Percentiles rank a stretch among this genome's conserved stretches.
These are phyloP conservation scores for Cenococcum geophilum DNA, from an alignment of 495 filamentous ascomycete genomes.

Conservation along the genomic window DNA sequence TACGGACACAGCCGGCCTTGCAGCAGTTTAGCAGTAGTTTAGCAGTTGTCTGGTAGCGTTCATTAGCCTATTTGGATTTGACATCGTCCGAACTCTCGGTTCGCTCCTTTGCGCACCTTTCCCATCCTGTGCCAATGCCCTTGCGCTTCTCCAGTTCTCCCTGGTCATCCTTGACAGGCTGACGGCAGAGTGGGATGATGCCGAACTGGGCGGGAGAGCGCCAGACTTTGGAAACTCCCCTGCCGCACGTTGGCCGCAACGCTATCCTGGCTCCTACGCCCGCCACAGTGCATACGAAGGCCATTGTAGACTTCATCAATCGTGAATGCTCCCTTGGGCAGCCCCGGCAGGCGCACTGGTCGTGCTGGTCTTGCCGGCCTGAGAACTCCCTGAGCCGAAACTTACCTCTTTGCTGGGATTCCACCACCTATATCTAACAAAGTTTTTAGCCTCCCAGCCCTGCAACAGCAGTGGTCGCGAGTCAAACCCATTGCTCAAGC, in stretches of 20 bases:
- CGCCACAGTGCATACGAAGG: neutral
- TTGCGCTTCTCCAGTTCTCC: neutral
- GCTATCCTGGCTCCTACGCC: neutral
- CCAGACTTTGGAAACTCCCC: neutral
- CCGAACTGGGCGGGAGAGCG: neutral
- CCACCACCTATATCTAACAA: constrained; percentile 15
- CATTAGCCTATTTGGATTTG: constrained; percentile 29
- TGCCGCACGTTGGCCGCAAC: neutral
- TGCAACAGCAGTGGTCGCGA: constrained; percentile 29
- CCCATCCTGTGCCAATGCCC: neutral
- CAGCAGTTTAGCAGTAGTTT: constrained; percentile 1
- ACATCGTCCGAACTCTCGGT: constrained; percentile 13
- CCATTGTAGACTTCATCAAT: neutral
- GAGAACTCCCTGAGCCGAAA: neutral
- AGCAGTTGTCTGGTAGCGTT: constrained; percentile 4
- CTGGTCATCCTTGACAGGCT: neutral
- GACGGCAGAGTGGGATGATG: neutral
- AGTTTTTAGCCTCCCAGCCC: constrained; percentile 27
- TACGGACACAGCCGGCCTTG: constrained; percentile 19
- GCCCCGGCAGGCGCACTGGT: no score
- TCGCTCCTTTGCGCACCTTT: neutral
- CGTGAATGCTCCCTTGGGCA: neutral
- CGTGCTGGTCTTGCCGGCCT: neutral
- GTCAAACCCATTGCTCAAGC: constrained; percentile 12
- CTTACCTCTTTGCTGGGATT: neutral